phyloP scores from a whole-genome alignment of 257 asterid genomes.

The Lycium ferocissimum region DNA sequence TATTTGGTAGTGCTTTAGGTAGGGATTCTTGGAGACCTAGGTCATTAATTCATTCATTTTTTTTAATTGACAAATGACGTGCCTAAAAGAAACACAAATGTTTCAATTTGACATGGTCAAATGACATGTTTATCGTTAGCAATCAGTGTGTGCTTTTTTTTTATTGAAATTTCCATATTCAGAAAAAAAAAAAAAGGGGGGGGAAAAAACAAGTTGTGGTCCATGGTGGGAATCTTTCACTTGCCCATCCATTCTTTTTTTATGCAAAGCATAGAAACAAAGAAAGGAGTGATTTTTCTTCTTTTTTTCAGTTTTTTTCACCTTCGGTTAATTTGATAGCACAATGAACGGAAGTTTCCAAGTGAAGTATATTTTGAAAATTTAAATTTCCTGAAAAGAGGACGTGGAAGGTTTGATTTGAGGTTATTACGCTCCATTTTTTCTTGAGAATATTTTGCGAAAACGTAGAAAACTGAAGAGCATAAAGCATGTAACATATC shows the following conservation, averaged over 20 bases:
- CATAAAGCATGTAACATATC: too few relatives aligned
- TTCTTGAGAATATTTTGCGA: background rate
- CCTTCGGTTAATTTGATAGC: background rate
- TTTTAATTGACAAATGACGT: background rate
- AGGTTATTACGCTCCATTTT: background rate
- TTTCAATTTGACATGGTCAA: background rate
- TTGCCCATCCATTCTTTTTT: background rate
- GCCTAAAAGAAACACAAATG: background rate
- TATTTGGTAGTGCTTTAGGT: constrained; percentile 1
- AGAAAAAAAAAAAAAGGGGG: background rate
- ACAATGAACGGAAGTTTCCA: background rate
- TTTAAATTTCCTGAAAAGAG: background rate
- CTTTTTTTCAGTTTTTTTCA: too few relatives aligned
- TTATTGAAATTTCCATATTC: background rate
- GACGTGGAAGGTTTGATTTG: background rate
- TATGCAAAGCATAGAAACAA: background rate
- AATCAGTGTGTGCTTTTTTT: background rate
- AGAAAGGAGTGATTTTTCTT: background rate
- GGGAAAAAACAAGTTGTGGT: too few relatives aligned
- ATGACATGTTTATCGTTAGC: background rate
- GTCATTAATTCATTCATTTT: background rate
- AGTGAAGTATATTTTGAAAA: background rate
- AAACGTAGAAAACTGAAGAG: background rate
- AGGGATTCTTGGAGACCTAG: background rate
- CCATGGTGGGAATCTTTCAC: too few relatives aligned